Conservation (phyloP, 163 green algal genomes). For the Picocystis sp. region DNA sequence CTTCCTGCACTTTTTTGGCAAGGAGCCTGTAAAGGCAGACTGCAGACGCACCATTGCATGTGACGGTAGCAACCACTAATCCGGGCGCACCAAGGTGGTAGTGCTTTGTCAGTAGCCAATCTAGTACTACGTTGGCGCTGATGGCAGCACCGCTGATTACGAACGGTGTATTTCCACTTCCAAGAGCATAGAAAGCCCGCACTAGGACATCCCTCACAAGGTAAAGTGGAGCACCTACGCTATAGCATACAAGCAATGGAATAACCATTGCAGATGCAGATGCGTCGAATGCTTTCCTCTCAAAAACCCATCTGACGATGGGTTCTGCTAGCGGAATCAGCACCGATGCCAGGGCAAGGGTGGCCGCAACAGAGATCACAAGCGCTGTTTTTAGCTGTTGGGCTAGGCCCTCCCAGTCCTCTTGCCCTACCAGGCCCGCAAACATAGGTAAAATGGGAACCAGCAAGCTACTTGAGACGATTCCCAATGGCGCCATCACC, state of each 20-base stretch:
- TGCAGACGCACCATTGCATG: conserved; percentile 1
- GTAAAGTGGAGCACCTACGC: conserved; percentile 8
- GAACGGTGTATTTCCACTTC: neutral
- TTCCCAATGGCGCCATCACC: conserved; percentile 15
- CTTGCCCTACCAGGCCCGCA: neutral
- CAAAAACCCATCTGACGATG: conserved; percentile 17
- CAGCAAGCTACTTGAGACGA: conserved; percentile 23
- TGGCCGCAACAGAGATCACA: conserved; percentile 13
- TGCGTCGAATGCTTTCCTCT: conserved; percentile 20
- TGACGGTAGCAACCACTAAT: conserved; percentile 3
- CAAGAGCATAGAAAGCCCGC: conserved; percentile 19
- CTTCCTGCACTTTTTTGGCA: too few species aligned
- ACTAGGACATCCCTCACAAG: conserved; percentile 20
- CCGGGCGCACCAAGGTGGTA: neutral
- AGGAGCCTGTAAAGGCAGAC: neutral
- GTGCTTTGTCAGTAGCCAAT: neutral
- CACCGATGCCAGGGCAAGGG: conserved; percentile 16
- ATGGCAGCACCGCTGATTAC: neutral
- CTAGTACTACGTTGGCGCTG: neutral
- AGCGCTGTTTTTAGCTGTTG: conserved; percentile 7
- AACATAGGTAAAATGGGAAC: conserved; percentile 22
- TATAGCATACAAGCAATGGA: conserved; percentile 15
- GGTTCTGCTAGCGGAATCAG: conserved; percentile 14
- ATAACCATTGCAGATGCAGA: conserved; percentile 10
- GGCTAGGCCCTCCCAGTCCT: conserved; percentile 11